phyloP scores from a whole-genome alignment of 495 filamentous ascomycete genomes.

The Trichoderma erinaceum region DNA sequence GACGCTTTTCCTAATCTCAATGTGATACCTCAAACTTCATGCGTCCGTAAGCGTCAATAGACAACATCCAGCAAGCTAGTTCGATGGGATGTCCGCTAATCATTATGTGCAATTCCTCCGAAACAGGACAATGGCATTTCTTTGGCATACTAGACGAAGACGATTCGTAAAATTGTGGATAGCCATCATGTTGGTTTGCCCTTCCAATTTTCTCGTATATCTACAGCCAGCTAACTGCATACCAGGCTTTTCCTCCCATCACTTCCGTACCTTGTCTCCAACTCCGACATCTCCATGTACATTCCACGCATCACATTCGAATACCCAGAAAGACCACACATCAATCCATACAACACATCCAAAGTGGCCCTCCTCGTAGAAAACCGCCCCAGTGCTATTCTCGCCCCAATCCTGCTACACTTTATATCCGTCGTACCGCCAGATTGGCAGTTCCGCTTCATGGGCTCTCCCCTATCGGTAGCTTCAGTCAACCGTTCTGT shows the following conservation, averaged over 20 bases:
- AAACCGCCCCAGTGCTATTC: slow-evolving; percentile 36
- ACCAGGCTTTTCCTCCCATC: slow-evolving; percentile 21
- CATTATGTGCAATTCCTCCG: neutral
- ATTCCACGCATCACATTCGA: slow-evolving; percentile 29
- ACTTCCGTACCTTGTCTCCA: slow-evolving; percentile 19
- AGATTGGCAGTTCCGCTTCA: slow-evolving; percentile 50
- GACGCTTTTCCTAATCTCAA: neutral
- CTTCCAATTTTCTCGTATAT: neutral
- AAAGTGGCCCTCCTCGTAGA: slow-evolving; percentile 48
- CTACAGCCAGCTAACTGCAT: slow-evolving; percentile 13
- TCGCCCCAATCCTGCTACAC: slow-evolving; percentile 44
- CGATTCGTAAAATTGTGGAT: neutral
- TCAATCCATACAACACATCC: slow-evolving; percentile 37
- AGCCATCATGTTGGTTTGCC: neutral
- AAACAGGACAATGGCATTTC: neutral
- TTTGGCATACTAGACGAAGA: neutral
- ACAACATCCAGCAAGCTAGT: neutral
- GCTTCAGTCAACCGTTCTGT: slow-evolving; percentile 31
- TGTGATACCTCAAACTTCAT: neutral
- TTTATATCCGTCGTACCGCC: slow-evolving; percentile 47
- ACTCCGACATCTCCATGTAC: neutral
- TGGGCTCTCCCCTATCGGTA: slow-evolving; percentile 38
- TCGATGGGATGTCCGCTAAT: neutral
- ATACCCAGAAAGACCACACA: slow-evolving; percentile 19
- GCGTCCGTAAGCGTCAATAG: neutral